Conservation (phyloP, 805 yeast species). For the Candida oleophila region DNA sequence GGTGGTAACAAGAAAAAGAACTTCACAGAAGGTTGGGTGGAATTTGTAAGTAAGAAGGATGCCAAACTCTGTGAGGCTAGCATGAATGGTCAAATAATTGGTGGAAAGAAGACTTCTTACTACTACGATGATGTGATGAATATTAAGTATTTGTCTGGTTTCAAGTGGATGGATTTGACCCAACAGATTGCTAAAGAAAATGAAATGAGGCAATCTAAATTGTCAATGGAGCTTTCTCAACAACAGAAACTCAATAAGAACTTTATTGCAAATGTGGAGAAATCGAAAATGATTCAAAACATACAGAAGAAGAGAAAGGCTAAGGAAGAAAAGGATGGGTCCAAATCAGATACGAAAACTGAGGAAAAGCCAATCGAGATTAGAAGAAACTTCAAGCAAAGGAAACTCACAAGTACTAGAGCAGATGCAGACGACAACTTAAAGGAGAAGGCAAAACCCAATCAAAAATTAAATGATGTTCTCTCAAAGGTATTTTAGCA, state of each 20-base stretch:
- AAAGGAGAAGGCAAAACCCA: conserved; percentile 40
- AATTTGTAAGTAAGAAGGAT: conserved; percentile 75
- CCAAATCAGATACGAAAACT: conserved; percentile 13
- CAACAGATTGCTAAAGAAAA: conserved; percentile 90
- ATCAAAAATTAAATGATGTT: conserved; percentile 45
- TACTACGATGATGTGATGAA: conserved; percentile 94
- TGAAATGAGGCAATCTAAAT: conserved; percentile 82
- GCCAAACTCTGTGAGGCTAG: conserved; percentile 88
- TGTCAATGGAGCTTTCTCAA: conserved; percentile 85
- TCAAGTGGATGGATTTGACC: conserved; percentile 94
- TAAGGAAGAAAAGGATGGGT: conserved; percentile 14
- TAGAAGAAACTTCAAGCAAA: conserved; percentile 67
- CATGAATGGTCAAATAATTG: conserved; percentile 82
- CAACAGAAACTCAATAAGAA: conserved; percentile 84
- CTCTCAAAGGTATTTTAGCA: conserved; percentile 51
- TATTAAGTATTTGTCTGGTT: conserved; percentile 83
- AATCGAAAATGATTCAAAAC: conserved; percentile 73
- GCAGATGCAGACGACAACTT: conserved; percentile 55
- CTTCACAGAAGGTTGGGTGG: conserved; percentile 97
- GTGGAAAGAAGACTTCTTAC: conserved; percentile 88
- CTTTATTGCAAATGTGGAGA: conserved; percentile 80
- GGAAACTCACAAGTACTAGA: conserved; percentile 63
- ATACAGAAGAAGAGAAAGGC: conserved; percentile 52
- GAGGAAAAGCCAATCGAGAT: conserved; percentile 29
- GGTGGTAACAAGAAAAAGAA: conserved; percentile 91